Base-by-base conservation (phyloP, 2,329 filamentous ascomycete genomes). In the Nemania diffusa region DNA sequence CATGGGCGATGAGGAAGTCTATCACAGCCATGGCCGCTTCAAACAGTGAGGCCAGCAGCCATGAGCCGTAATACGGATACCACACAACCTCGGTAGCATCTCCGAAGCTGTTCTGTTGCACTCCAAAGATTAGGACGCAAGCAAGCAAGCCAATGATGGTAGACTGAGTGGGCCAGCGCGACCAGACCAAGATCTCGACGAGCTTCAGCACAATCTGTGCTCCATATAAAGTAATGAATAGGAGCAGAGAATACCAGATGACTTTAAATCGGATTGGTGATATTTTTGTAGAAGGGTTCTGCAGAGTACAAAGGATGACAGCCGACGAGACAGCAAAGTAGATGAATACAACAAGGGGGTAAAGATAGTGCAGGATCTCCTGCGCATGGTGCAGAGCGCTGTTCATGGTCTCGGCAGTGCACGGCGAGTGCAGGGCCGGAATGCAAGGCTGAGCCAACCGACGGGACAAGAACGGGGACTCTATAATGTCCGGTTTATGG, bases 41-140 rank as follows among this genome's bases (percentile, higher is more conserved):
- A 40, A 87, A 85, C 15, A 82, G 72, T 7, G 90, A 78, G 15
- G 86, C 86, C 17, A 91, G 76, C 32, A 86, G 71, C 83, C 90
- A 91, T 13, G 87, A 86, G 20, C 88, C 89, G 69, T 86, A 85
- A 69, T 88, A 89, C 0, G 90, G 88, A 71, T 90, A 88, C 83
- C 88, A 90, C 9, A 88, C 82, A 2, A 84, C 82, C 58, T 83
- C 81, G 32, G 81, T 75, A 20, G 81, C 80, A 59, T 87, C 85
- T 2, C 82, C 79, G 15, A 91, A 81, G 22, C 83, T 83, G 46
- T 85, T 82, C 65, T 88, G 80, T 71, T 91, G 83, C 15, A 90
- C 83, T 3, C 87, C 85, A 77, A 90, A 92, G n/a, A 88, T 82
- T 29, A 92, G 78, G 52, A 89, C 81, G 62, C 88, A 90, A 1